Evolutionary conservation across 2,329 filamentous ascomycete genomes (phyloP).

Genomic region (Macrophomina tecta): DNA sequence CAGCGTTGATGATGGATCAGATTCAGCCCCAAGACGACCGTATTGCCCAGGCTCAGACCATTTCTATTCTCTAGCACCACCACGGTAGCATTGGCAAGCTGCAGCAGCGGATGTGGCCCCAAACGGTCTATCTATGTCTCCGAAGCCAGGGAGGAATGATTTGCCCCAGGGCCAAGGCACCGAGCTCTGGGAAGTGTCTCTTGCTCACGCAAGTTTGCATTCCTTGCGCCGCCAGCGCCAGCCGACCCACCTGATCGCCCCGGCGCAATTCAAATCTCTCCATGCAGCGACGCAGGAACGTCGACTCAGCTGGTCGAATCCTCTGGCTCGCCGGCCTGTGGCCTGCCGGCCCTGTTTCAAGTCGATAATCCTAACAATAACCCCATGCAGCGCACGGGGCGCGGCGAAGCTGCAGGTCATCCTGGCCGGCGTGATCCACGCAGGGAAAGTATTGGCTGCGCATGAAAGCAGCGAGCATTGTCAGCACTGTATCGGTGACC

Average conservation of each 20-base stretch:
- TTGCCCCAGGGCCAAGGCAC: slow-evolving; percentile 45
- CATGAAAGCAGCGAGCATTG: slow-evolving; percentile 37
- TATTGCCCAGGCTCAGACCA: slow-evolving; percentile 54
- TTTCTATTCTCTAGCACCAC: slow-evolving; percentile 48
- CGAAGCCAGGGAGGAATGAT: slow-evolving; percentile 47
- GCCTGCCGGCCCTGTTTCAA: slow-evolving; percentile 40
- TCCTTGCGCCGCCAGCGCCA: slow-evolving; percentile 45
- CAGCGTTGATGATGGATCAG: slow-evolving; percentile 45
- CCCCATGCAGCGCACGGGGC: slow-evolving; percentile 43
- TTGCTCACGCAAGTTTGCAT: slow-evolving; percentile 44
- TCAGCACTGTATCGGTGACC: slow-evolving; percentile 37
- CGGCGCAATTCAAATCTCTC: slow-evolving; percentile 36
- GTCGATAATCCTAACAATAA: slow-evolving; percentile 41
- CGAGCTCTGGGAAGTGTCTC: slow-evolving; percentile 36
- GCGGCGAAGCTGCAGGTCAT: slow-evolving; percentile 39
- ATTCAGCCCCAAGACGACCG: slow-evolving; percentile 52
- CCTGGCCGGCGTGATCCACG: slow-evolving; percentile 29
- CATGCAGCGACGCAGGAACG: slow-evolving; percentile 46
- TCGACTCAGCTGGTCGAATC: slow-evolving; percentile 31
- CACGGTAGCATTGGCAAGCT: slow-evolving; percentile 55
- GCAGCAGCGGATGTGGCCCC: slow-evolving; percentile 52
- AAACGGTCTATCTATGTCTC: slow-evolving; percentile 50
- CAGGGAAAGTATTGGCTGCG: slow-evolving; percentile 35
- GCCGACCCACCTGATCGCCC: slow-evolving; percentile 33
- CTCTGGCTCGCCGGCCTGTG: slow-evolving; percentile 20